phyloP scores from a whole-genome alignment of 345 rosid species.

The Salix koriyanagi region DNA sequence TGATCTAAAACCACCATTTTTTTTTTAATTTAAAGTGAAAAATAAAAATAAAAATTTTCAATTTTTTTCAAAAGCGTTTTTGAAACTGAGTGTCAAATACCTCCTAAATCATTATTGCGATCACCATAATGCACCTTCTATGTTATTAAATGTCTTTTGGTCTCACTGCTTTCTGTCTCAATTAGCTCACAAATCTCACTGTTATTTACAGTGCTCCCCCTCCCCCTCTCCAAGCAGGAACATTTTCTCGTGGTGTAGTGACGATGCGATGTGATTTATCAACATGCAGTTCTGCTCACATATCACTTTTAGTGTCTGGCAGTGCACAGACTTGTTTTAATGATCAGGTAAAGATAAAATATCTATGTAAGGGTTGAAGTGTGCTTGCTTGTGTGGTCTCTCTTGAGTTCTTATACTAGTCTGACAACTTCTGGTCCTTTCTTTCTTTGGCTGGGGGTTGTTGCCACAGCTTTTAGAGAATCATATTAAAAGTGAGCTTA shows the following conservation, averaged over 20 bases:
- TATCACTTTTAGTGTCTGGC: constrained; percentile 92
- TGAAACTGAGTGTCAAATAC: too few relatives aligned
- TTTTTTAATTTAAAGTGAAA: too few relatives aligned
- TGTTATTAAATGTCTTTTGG: neutral
- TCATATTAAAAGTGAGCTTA: constrained; percentile 86
- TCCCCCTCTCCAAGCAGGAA: constrained; percentile 99
- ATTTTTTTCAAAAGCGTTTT: too few relatives aligned
- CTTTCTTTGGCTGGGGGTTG: neutral
- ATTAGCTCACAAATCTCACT: constrained; percentile 7
- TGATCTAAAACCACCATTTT: too few relatives aligned
- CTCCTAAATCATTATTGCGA: neutral
- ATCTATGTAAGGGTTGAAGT: neutral
- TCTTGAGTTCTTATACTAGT: neutral
- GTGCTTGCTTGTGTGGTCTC: neutral
- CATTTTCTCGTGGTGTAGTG: constrained; percentile 96
- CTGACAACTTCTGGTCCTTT: constrained; percentile 6
- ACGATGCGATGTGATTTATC: constrained; percentile 98
- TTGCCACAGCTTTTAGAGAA: constrained; percentile 79
- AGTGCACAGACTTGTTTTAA: constrained; percentile 97
- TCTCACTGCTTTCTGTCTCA: neutral
- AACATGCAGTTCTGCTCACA: constrained; percentile 82
- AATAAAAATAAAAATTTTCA: too few relatives aligned
- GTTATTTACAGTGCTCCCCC: constrained; percentile 84
- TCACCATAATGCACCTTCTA: neutral
- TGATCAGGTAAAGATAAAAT: constrained; percentile 70